Evolutionary conservation across 2,329 filamentous ascomycete species (phyloP).

Genomic region (Trichoderma sp.): DNA sequence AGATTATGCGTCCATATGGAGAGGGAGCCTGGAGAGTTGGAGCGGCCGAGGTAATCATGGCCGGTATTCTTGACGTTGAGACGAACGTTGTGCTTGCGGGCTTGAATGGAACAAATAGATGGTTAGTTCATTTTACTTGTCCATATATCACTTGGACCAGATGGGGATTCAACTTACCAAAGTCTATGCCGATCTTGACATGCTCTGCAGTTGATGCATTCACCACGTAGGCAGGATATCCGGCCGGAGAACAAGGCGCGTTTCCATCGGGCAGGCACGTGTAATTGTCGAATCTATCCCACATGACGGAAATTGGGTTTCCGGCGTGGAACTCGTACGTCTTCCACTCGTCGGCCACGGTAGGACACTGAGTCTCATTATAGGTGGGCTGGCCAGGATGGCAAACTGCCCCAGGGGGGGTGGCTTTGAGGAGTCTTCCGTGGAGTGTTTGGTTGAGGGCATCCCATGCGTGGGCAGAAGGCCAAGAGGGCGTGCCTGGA

Average conservation of each 20-base stretch:
- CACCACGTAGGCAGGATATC: constrained; percentile 38
- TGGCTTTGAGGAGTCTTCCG: constrained; percentile 42
- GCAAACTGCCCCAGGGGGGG: constrained; percentile 36
- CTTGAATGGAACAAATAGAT: constrained; percentile 40
- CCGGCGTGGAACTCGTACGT: constrained; percentile 29
- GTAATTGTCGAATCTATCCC: constrained; percentile 47
- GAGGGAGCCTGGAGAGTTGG: constrained; percentile 48
- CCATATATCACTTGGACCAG: too few species aligned
- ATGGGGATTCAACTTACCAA: constrained; percentile 35
- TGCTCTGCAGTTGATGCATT: constrained; percentile 35
- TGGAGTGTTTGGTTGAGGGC: constrained; percentile 43
- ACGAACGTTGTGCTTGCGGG: constrained; percentile 41
- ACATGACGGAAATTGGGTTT: constrained; percentile 33
- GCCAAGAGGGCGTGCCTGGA: constrained; percentile 47
- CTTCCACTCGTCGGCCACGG: constrained; percentile 26
- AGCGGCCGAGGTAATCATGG: constrained; percentile 45
- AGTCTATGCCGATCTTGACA: constrained; percentile 38
- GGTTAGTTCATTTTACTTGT: constrained; percentile 26
- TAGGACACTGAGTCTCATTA: constrained; percentile 31
- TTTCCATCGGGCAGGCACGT: constrained; percentile 45
- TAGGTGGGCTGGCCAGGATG: constrained; percentile 29
- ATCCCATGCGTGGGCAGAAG: constrained; percentile 43
- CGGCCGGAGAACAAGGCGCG: constrained; percentile 33
- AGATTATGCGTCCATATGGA: constrained; percentile 54
- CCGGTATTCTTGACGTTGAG: constrained; percentile 41